Base-by-base conservation (phyloP, 1,284 basidiomycete species). In the Pseudozyma sp. region DNA sequence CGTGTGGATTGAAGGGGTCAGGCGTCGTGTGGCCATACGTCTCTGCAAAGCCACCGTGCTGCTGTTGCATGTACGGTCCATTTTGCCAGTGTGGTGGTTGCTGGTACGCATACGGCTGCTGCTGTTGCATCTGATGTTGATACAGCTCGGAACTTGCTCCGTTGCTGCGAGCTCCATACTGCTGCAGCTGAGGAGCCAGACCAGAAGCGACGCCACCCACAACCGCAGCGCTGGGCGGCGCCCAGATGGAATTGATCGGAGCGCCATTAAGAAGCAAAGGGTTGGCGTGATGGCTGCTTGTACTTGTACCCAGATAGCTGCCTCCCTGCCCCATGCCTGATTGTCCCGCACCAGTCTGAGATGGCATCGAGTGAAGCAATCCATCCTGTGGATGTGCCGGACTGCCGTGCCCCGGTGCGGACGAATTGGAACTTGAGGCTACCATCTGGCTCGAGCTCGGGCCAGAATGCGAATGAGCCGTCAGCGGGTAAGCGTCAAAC, bases 231-330 rank as follows among this genome's bases (percentile, higher is more conserved):
- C 49, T 73, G 7, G 60, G 64, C 3, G 60, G 64, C 2, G 65
- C 70, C 70, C 70, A 73, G 57, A 73, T 73, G 24, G 70, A 73
- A 54, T 65, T 73, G 61, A 73, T 64, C 3, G 70, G 57, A 2
- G 70, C 60, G 6, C 68, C 68, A 24, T 72, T 72, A 6, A 59
- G 42, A 4, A 72, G 59, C 55, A 72, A 49, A 11, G 51, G 31
- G 30, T 58, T 68, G 50, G 45, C 29, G 5, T 49, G 47, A 5
- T 50, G 55, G 24, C 48, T 19, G 35, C 34, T 37, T 8, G 34
- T 11, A 6, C 24, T 35, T 31, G 35, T 10, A 13, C 52, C 52
- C 7, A 53, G 4, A 14, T 40, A 37, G 47, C 42, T 46, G 44
- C 17, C 48, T 29, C 24, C 30, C 3, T 42, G 45, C 42, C 30